Evolutionary conservation across 805 yeast species (phyloP).

Genomic region (Candida lessepsii): DNA sequence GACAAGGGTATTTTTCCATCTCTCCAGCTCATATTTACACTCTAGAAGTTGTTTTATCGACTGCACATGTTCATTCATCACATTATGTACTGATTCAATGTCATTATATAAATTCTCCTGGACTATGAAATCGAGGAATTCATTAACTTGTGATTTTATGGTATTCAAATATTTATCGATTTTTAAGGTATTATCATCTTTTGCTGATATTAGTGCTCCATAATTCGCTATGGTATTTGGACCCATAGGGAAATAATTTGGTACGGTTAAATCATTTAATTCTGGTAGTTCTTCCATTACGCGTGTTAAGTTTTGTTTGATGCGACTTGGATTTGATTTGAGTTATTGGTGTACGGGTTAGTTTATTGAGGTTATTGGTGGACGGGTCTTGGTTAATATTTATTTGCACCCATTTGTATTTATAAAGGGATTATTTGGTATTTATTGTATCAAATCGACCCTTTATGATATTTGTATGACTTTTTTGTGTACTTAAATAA

Average conservation of each 20-base stretch:
- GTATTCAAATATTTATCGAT: slow-evolving; percentile 16
- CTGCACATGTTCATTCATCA: background rate
- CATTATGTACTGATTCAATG: background rate
- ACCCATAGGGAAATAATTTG: slow-evolving; percentile 12
- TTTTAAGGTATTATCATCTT: slow-evolving; percentile 9
- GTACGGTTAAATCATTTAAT: slow-evolving; percentile 10
- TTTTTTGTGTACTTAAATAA: too few species aligned
- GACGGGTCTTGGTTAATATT: too few species aligned
- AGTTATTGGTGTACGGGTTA: too few species aligned
- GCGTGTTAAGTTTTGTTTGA: too few species aligned
- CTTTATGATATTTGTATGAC: too few species aligned
- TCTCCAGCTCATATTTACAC: background rate
- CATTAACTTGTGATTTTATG: slow-evolving; percentile 16
- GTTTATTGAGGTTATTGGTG: too few species aligned
- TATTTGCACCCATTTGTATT: too few species aligned
- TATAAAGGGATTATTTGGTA: too few species aligned
- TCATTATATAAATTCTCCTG: slow-evolving; percentile 9
- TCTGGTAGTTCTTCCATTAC: slow-evolving; percentile 3
- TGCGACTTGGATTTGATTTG: too few species aligned
- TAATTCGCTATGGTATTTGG: slow-evolving; percentile 3
- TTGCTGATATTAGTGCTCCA: slow-evolving; percentile 4
- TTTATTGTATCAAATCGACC: too few species aligned
- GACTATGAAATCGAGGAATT: slow-evolving; percentile 11
- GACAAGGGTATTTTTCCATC: slow-evolving; percentile 2
- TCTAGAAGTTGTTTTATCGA: background rate